Conservation (phyloP, 148 eudicot genomes). For the Cornus kousa region DNA sequence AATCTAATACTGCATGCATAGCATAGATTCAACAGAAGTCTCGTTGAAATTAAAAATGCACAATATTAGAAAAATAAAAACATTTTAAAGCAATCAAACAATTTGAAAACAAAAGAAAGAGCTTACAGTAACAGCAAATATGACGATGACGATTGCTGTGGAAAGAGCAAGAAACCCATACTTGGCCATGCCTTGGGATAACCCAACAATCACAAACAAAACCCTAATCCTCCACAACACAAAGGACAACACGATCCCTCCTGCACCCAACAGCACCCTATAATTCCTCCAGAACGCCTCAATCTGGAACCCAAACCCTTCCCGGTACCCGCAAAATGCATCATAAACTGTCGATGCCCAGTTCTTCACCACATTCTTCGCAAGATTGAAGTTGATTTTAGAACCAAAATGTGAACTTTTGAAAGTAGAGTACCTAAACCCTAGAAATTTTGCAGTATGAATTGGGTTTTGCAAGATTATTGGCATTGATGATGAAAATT, state of each 20-base stretch:
- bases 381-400: slow-evolving; percentile 37
- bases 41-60: not conserved
- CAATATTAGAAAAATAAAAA: not conserved
- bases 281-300: slow-evolving; percentile 90
- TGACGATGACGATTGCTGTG: slow-evolving; percentile 81
- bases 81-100: not conserved
- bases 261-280: slow-evolving; percentile 37
- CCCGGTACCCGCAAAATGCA: slow-evolving; percentile 53
- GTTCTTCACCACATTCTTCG: slow-evolving; percentile 50
- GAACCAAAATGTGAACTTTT: slow-evolving; percentile 39
- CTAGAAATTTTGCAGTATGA: slow-evolving; percentile 25
- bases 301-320: slow-evolving; percentile 70
- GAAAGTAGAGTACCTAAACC: slow-evolving; percentile 53
- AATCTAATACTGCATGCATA: too few species aligned
- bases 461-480: slow-evolving; percentile 17
- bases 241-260: slow-evolving; percentile 16
- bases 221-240: slow-evolving; percentile 80
- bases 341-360: slow-evolving; percentile 41
- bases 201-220: slow-evolving; percentile 85
- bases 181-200: slow-evolving; percentile 73
- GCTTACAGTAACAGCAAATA: slow-evolving; percentile 73
- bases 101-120: slow-evolving; percentile 13
- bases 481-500: slow-evolving; percentile 12
- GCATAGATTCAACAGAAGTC: too few species aligned
- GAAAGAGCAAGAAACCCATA: slow-evolving; percentile 90